Evolutionary conservation across 768 basidiomycete genomes (phyloP).

Genomic region (Xanthoconium stramineum): DNA sequence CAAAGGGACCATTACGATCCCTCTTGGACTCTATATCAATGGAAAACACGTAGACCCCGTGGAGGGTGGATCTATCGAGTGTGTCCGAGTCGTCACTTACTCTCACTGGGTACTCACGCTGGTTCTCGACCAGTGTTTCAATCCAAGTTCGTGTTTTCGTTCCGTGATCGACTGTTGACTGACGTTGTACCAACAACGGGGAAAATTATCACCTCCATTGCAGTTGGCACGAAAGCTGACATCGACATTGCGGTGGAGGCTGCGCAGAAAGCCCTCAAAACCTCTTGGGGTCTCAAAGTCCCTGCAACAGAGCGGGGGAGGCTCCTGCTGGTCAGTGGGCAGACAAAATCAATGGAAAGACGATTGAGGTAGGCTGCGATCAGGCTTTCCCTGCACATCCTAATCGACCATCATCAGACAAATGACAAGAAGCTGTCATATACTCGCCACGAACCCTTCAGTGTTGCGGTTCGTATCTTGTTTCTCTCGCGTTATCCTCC

Average conservation of each 20-base stretch:
- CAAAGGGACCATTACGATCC: constrained; percentile 54
- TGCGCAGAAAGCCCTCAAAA: constrained; percentile 1
- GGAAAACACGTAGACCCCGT: constrained; percentile 49
- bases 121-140: constrained; percentile 44
- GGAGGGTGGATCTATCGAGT: constrained; percentile 60
- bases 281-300: constrained; percentile 10
- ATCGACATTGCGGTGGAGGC: constrained; percentile 6
- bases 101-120: background rate
- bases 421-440: constrained; percentile 3
- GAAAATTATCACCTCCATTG: constrained; percentile 7
- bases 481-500: background rate
- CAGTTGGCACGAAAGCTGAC: constrained; percentile 6
- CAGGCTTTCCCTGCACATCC: background rate
- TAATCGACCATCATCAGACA: background rate
- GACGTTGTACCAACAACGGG: constrained; percentile 23
- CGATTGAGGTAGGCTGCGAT: background rate
- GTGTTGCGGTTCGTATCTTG: constrained; percentile 8
- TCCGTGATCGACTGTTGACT: background rate
- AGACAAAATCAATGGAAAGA: constrained; percentile 10
- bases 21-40: constrained; percentile 69
- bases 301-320: background rate
- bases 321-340: constrained; percentile 14
- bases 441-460: constrained; percentile 10
- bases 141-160: constrained; percentile 40
- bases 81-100: constrained; percentile 27